Evolutionary conservation across 257 asterid species (phyloP).

Genomic region (Phtheirospermum japonicum): DNA sequence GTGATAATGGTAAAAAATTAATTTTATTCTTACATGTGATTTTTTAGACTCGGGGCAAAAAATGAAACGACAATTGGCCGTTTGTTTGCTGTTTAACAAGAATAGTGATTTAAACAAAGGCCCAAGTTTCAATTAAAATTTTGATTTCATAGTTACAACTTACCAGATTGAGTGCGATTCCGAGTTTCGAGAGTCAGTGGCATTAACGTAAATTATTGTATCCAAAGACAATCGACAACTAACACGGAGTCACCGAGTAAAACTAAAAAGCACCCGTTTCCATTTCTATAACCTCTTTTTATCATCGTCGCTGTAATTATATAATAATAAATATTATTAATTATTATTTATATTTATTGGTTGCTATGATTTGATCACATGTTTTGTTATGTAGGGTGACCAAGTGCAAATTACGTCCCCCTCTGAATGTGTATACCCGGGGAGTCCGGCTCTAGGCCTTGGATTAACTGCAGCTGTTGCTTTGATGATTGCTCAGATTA

Average conservation of each 20-base stretch:
- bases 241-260: not conserved
- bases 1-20: no score
- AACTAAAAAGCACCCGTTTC: not conserved
- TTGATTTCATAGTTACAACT: not conserved
- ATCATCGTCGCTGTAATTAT: no score
- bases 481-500: slow-evolving; percentile 78
- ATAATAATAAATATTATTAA: not conserved
- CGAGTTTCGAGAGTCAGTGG: slow-evolving; percentile 10
- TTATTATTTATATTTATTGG: not conserved
- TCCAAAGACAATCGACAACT: not conserved
- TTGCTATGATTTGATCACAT: not conserved
- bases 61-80: not conserved
- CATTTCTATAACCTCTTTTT: not conserved
- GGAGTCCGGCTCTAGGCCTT: slow-evolving; percentile 80
- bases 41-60: no score
- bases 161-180: not conserved
- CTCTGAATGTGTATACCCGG: slow-evolving; percentile 71
- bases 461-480: slow-evolving; percentile 71
- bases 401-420: slow-evolving; percentile 64
- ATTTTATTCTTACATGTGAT: no score
- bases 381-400: slow-evolving; percentile 47
- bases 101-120: not conserved
- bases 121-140: not conserved
- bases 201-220: slow-evolving; percentile 1
- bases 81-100: not conserved